Evolutionary conservation across 768 basidiomycete genomes (phyloP), one percentile per base, ranked within the genome.

Genomic region (Kwoniella sp.): DNA sequence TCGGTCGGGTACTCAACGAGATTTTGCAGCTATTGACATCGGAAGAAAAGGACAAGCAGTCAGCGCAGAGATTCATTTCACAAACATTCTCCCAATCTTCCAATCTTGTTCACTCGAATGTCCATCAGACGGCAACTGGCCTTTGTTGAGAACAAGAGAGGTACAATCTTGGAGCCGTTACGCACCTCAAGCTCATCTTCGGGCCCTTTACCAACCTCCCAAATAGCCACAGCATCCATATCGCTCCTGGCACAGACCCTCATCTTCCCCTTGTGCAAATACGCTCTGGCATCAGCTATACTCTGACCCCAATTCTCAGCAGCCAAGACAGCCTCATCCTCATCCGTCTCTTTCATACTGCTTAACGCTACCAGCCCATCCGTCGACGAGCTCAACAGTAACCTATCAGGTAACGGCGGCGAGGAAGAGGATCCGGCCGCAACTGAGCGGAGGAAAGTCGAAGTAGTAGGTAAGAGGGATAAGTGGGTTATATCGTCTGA

Each of bases 201-300:
- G 9, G 63, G 69, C 3, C 69, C 71, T 24, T 55, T 44, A 0
- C 70, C 72, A 13, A 78, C 58, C 26, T 87, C 85, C 94, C 92
- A 97, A 15, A 86, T 83, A 60, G 89, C 89, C 68, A 94, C 89
- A 0, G 90, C 92, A 79, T 97, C 92, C 93, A 96, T 96, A 80
- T 96, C 94, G 68, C 91, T 93, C 12, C 86, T 85, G 24, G 88
- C 89, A 92, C 92, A 96, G 8, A 92, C 72, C 26, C 65, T 73
- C 58, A 75, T 67, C 57, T 54, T 58, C 33, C 61, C 79, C 76
- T 24, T 75, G 60, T 30, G 74, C 53, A 21, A 74, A 65, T 63
- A 84, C 88, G 87, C 90, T 1, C 88, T 91, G 7, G 85, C 86
- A 73, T 90, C 89, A 0, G 88, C 88, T 63, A 91, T 81, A 72